Conservation (phyloP, 1,284 basidiomycete species). For the Rhodotorula sp. region DNA sequence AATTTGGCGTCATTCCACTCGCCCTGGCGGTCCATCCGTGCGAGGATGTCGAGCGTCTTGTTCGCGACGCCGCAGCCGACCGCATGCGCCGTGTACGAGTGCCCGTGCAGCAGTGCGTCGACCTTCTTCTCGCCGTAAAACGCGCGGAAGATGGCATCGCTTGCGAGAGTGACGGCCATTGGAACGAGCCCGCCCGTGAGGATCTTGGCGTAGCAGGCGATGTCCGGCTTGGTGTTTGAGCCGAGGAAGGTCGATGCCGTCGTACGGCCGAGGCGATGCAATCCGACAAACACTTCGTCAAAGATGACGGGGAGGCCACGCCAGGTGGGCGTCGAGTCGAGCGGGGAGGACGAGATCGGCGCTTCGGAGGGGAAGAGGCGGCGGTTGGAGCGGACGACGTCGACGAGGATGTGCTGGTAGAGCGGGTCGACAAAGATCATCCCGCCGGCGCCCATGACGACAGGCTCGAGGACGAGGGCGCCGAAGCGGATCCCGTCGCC, state of each 20-base stretch:
- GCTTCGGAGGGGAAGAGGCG: constrained; percentile 53
- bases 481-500: constrained; percentile 56
- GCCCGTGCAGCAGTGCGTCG: constrained; percentile 88
- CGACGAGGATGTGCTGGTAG: constrained; percentile 85
- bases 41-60: constrained; percentile 69
- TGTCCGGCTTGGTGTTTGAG: constrained; percentile 66
- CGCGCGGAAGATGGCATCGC: constrained; percentile 72
- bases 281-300: constrained; percentile 93
- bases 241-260: constrained; percentile 69
- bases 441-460: constrained; percentile 92
- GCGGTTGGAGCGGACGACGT: constrained; percentile 66
- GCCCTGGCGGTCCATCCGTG: constrained; percentile 51
- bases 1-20: constrained; percentile 62
- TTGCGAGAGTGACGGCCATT: constrained; percentile 80
- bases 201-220: constrained; percentile 90
- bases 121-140: constrained; percentile 77
- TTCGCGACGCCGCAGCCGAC: constrained; percentile 90
- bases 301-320: constrained; percentile 85
- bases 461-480: constrained; percentile 85
- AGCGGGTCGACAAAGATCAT: constrained; percentile 98
- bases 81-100: constrained; percentile 91
- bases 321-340: constrained; percentile 55
- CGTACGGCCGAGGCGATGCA: constrained; percentile 79
- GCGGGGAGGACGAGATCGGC: background rate
- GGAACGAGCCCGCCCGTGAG: constrained; percentile 92